Base-by-base conservation (phyloP, 768 basidiomycete species). In the Pilatotrama ljubarskyi region DNA sequence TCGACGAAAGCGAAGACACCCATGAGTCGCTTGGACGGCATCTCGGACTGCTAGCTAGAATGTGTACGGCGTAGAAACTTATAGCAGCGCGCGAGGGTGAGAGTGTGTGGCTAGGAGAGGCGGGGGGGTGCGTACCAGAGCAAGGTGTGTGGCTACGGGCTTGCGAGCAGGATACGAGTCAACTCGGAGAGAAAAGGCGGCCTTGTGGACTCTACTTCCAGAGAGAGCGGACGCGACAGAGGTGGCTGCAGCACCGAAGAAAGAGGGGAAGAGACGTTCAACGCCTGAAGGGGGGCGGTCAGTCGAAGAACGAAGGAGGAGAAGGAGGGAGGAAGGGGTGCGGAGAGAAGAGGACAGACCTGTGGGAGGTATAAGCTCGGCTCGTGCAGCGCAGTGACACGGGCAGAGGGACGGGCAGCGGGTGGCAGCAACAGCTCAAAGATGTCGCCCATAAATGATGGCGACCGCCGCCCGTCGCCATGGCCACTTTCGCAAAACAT, bases 1-100 rank as follows among this genome's bases (percentile, higher is more conserved):
- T 88, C 89, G 63, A 94, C 78, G 72, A 85, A 81, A 24, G 78
- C 82, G 88, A 91, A 95, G 59, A 83, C 79, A 49, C 80, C 82
- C 75, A 89, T 82, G 61, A 94, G 55, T 41, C 74, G 81, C 68
- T 78, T 85, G 63, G 91, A 91, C 68, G 87, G 81, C 92, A 93
- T 93, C 64, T 61, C 71, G 68, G 37, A n/a, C n/a, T n/a, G n/a
- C 47, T 58, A 64, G 66, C 58, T 67, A 66, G 64, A 64, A 32
- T 53, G 66, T 11, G 74, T 66, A 67, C 64, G 42, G 69, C 60
- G 64, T 67, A 48, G 52, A 66, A 58, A 55, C 62, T 55, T 32
- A 44, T 47, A 13, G 36, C 26, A 26, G 42, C 14, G 26, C 38
- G 38, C 15, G 35, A 11, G 7, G 50, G 47, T 51, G 62, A 32